Conservation (phyloP, 352 stramenopile species). For the Sclerospora graminicola region DNA sequence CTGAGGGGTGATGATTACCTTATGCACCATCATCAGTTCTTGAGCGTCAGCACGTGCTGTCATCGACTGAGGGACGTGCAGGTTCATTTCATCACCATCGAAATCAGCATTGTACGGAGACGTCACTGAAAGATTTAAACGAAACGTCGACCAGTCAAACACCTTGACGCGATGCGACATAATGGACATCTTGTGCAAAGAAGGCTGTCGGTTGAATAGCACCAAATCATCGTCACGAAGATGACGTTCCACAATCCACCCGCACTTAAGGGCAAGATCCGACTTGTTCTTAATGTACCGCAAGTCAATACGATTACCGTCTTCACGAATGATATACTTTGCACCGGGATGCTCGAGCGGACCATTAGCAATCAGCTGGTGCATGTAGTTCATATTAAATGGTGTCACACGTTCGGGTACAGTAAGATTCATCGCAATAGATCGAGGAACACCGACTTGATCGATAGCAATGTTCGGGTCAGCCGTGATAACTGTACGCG, state of each 20-base stretch:
- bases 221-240: slow-evolving; percentile 97
- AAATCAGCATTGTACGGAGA: slow-evolving; percentile 99
- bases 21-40: slow-evolving; percentile 98
- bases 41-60: slow-evolving; percentile 94
- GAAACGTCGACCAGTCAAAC: slow-evolving; percentile 99
- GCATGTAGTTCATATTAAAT: slow-evolving; percentile 96
- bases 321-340: slow-evolving; percentile 97
- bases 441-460: slow-evolving; percentile 96
- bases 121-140: slow-evolving; percentile 97
- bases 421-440: slow-evolving; percentile 97
- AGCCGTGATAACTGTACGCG: slow-evolving; percentile 98
- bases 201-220: slow-evolving; percentile 99
- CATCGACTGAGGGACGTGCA: slow-evolving; percentile 97
- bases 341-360: slow-evolving; percentile 94
- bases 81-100: slow-evolving; percentile 99
- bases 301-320: slow-evolving; percentile 96
- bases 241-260: slow-evolving; percentile 98
- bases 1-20: slow-evolving; percentile 98
- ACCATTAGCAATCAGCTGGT: slow-evolving; percentile 93
- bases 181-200: slow-evolving; percentile 99
- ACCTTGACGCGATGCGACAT: slow-evolving; percentile 99
- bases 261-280: slow-evolving; percentile 91
- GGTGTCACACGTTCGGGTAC: slow-evolving; percentile 98
- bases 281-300: slow-evolving; percentile 97
- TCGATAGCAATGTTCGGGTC: slow-evolving; percentile 99